Evolutionary conservation across 1,284 basidiomycete species (phyloP).

Genomic region (Cutaneotrichosporon daszewskae): DNA sequence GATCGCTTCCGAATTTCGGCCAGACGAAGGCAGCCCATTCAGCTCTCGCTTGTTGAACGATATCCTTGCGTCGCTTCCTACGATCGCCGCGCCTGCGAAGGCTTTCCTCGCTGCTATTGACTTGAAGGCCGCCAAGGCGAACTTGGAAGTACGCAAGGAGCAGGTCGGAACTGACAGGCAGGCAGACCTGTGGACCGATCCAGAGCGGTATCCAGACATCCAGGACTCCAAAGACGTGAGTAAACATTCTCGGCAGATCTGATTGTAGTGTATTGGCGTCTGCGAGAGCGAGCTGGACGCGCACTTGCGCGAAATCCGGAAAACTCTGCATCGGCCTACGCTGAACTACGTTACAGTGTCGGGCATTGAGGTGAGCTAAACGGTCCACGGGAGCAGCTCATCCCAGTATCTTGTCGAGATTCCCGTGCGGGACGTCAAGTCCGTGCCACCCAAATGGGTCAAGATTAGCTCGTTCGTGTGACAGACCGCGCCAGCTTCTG

Average conservation of each 20-base stretch:
- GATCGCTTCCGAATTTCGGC: conserved; percentile 63
- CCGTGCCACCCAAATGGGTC: conserved; percentile 74
- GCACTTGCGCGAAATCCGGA: conserved; percentile 70
- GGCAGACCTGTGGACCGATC: conserved; percentile 67
- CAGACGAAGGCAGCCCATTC: conserved; percentile 56
- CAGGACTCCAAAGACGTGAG: conserved; percentile 53
- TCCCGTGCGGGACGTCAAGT: conserved; percentile 63
- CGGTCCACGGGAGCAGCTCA: no score
- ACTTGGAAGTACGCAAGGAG: conserved; percentile 51
- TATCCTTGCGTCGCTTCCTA: conserved; percentile 64
- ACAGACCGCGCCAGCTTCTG: neutral
- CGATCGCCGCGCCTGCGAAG: conserved; percentile 56
- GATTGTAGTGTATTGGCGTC: conserved; percentile 39
- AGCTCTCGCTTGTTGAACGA: conserved; percentile 63
- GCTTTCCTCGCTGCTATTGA: conserved; percentile 60
- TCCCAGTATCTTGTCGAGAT: conserved; percentile 70
- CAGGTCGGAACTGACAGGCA: neutral
- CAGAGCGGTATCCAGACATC: conserved; percentile 63
- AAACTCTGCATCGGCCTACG: conserved; percentile 64
- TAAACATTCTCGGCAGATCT: neutral
- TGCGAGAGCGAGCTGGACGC: conserved; percentile 65
- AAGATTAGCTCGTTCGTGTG: conserved; percentile 62
- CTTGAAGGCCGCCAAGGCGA: conserved; percentile 61
- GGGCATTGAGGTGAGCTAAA: conserved; percentile 60
- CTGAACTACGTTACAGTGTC: conserved; percentile 66